Percentiles rank a stretch among this genome's conserved stretches.
phyloP scores from a whole-genome alignment of 106 monocot genomes.

The Acorus calamus region DNA sequence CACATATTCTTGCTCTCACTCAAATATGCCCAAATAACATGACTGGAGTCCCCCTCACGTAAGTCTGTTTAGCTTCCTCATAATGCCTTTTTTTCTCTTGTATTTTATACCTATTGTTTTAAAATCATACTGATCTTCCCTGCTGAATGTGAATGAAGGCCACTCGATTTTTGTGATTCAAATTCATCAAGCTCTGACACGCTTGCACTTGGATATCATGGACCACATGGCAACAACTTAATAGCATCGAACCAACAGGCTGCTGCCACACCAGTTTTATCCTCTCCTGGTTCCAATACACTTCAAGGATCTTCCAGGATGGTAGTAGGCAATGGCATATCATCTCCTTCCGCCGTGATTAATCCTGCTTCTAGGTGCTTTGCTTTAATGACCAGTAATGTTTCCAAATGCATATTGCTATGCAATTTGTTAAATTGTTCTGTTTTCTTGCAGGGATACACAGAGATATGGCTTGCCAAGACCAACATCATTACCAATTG shows the following conservation, averaged over 20 bases:
- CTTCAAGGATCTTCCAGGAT: conserved; percentile 57
- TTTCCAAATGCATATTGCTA: not conserved
- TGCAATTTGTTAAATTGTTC: conserved; percentile 2
- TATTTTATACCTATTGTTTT: not conserved
- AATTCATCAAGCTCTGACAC: conserved; percentile 37
- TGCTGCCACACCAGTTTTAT: conserved; percentile 34
- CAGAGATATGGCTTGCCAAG: conserved; percentile 52
- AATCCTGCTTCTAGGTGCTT: conserved; percentile 54
- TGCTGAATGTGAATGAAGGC: conserved; percentile 24
- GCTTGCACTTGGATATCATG: conserved; percentile 37
- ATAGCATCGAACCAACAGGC: conserved; percentile 35
- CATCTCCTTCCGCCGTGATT: conserved; percentile 38
- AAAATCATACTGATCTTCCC: too few species aligned
- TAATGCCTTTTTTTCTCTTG: not conserved
- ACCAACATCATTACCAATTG: conserved; percentile 43
- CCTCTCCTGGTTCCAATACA: conserved; percentile 37
- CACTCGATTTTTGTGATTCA: conserved; percentile 80
- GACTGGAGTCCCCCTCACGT: conserved; percentile 49
- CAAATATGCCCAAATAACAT: conserved; percentile 77
- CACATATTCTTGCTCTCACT: conserved; percentile 68
- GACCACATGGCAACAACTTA: conserved; percentile 39
- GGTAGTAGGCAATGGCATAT: conserved; percentile 35
- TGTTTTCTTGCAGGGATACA: conserved; percentile 40
- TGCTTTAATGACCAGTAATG: not conserved
- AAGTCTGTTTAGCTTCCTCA: conserved; percentile 11